phyloP scores from a whole-genome alignment of 169 alveolate genomes.

The Plasmodium inui region DNA sequence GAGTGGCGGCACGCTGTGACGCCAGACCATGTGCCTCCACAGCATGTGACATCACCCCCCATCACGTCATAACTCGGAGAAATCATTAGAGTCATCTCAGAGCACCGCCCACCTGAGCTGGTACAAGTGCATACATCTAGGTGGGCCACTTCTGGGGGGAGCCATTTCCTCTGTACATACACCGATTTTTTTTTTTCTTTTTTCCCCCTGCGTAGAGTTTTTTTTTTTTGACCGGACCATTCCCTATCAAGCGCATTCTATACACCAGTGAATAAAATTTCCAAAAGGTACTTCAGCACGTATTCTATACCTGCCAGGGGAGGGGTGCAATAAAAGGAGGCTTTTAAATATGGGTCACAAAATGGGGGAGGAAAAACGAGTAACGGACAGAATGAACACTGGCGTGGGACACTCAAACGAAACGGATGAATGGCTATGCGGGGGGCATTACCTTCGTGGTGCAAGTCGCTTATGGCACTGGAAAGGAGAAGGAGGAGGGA shows the following conservation, averaged over 20 bases:
- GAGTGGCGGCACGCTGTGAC: background rate
- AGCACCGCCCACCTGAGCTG: background rate
- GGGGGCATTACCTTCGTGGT: constrained; percentile 43
- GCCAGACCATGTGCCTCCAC: background rate
- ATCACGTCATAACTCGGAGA: background rate
- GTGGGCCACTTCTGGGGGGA: background rate
- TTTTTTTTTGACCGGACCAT: background rate
- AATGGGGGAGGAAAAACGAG: background rate
- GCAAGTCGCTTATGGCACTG: constrained; percentile 65
- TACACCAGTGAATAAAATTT: constrained; percentile 54
- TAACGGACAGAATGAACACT: background rate
- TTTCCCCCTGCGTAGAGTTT: background rate
- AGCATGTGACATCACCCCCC: background rate
- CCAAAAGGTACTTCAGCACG: constrained; percentile 55
- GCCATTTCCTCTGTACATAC: constrained; percentile 38
- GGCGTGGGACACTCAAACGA: background rate
- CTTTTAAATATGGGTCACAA: background rate
- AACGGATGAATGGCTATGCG: background rate
- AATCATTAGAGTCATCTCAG: background rate
- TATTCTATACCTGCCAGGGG: constrained; percentile 52
- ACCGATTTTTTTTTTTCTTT: constrained; percentile 6
- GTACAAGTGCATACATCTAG: background rate
- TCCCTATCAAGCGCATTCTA: background rate
- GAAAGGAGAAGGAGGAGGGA: background rate
- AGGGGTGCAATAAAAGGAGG: background rate